A percentile compares a stretch with the other conserved stretches of the same genome.
These are phyloP conservation scores for Apiospora hydei DNA, from an alignment of 2,329 filamentous ascomycete species.

Conservation along the genomic window DNA sequence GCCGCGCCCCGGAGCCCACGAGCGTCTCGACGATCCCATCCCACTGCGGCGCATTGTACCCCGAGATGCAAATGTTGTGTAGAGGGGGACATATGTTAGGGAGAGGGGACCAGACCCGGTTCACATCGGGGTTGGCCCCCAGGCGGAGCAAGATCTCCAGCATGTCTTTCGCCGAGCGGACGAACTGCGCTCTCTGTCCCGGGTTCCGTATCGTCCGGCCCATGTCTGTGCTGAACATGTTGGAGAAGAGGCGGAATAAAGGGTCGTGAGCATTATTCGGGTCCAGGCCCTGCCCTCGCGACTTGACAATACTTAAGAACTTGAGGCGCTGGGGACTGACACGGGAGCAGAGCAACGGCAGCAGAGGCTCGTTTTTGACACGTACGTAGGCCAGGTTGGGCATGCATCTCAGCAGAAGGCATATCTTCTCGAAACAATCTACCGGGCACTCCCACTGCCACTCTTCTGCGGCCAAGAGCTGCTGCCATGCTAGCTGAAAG, in stretches of 20 bases:
- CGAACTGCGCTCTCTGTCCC: neutral
- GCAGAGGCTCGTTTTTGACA: neutral
- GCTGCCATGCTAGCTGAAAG: slow-evolving; percentile 7
- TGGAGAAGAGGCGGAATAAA: neutral
- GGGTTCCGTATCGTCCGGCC: neutral
- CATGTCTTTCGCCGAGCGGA: neutral
- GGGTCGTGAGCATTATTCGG: neutral
- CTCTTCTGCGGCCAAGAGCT: neutral
- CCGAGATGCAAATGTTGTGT: neutral
- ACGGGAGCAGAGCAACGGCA: neutral
- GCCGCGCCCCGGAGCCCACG: neutral
- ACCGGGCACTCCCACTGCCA: neutral
- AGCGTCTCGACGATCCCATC: neutral
- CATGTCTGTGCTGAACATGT: neutral
- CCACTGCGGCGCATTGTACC: neutral
- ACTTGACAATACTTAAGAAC: neutral
- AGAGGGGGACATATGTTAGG: neutral
- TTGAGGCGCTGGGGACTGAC: neutral
- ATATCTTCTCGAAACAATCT: neutral
- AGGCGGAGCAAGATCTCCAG: neutral
- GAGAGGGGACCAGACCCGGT: neutral
- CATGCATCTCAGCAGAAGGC: neutral
- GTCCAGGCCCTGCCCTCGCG: neutral
- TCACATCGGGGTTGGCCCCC: neutral
- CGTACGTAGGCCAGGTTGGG: neutral